A percentile compares a stretch with the other conserved stretches of the same genome.
These are phyloP conservation scores for Groenewaldozyma salmanticensis DNA, from an alignment of 805 yeast species.

Conservation along the genomic window DNA sequence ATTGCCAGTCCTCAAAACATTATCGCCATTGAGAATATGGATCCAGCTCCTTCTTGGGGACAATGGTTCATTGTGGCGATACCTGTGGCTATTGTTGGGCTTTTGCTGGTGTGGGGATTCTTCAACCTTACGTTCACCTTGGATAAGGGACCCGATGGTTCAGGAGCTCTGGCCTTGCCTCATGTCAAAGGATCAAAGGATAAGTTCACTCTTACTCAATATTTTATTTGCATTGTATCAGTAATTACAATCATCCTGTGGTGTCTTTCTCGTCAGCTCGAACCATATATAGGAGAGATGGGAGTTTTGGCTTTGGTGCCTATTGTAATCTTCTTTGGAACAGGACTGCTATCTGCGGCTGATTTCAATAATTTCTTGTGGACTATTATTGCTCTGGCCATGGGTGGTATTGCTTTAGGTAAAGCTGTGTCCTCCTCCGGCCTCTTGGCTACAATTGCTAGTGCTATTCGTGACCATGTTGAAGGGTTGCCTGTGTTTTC, in stretches of 20 bases:
- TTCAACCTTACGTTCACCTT: conserved; percentile 49
- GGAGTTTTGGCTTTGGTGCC: conserved; percentile 93
- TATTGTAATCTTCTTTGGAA: conserved; percentile 81
- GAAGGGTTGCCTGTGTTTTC: conserved; percentile 60
- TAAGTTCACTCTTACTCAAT: conserved; percentile 60
- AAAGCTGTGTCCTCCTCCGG: conserved; percentile 93
- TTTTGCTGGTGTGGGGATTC: conserved; percentile 64
- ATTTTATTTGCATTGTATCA: conserved; percentile 63
- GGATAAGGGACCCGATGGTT: conserved; percentile 29
- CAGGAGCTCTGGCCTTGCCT: conserved; percentile 38
- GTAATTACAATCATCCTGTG: conserved; percentile 68
- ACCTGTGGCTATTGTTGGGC: conserved; percentile 62
- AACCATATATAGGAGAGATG: conserved; percentile 80
- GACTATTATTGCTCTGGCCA: conserved; percentile 91
- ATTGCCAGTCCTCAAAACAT: conserved; percentile 96
- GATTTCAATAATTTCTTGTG: conserved; percentile 94
- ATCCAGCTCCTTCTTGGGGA: conserved; percentile 77
- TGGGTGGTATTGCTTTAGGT: conserved; percentile 97
- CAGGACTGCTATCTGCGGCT: conserved; percentile 76
- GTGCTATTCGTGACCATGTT: conserved; percentile 54
- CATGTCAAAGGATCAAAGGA: conserved; percentile 53
- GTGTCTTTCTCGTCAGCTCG: conserved; percentile 77
- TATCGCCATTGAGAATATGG: conserved; percentile 81
- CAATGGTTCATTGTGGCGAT: conserved; percentile 86
- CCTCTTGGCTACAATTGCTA: conserved; percentile 67